Conservation (phyloP, 148 eudicot genomes). For the Rhododendron kiyosumense region DNA sequence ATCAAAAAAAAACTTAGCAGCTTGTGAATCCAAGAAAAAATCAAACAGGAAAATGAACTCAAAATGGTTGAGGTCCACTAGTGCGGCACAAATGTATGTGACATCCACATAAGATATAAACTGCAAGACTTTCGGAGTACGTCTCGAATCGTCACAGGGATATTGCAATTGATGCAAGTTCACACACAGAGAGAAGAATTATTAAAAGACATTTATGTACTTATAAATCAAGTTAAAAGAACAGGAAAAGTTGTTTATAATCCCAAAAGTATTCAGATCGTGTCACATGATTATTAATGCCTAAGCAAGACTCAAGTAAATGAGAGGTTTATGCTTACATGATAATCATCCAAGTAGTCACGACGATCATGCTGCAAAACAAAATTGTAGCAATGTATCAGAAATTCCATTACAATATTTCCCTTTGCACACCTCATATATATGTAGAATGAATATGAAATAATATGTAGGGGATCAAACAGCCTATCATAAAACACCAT, state of each 20-base stretch:
- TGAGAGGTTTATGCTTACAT: slow-evolving; percentile 38
- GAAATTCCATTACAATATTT: neutral
- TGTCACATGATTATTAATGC: too few relatives aligned
- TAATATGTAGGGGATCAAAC: neutral
- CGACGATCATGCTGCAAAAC: neutral
- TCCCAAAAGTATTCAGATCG: too few relatives aligned
- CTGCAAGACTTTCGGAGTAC: too few relatives aligned
- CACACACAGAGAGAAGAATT: neutral
- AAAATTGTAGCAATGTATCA: neutral
- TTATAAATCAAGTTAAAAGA: neutral
- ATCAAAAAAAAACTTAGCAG: neutral
- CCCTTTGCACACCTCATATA: neutral
- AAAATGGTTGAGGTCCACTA: too few relatives aligned
- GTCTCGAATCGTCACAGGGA: neutral
- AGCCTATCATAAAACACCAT: neutral
- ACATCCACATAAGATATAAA: too few relatives aligned
- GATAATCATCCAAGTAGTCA: slow-evolving; percentile 53
- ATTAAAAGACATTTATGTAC: neutral
- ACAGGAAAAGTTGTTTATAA: neutral
- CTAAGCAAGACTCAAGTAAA: neutral
- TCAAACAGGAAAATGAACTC: too few relatives aligned
- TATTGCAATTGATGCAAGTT: neutral
- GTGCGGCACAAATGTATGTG: too few relatives aligned
- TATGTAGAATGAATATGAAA: neutral
- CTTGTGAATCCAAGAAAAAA: neutral